These are phyloP conservation scores for Erodium moschatum DNA, from an alignment of 441 rosid species.

Conservation along the genomic window DNA sequence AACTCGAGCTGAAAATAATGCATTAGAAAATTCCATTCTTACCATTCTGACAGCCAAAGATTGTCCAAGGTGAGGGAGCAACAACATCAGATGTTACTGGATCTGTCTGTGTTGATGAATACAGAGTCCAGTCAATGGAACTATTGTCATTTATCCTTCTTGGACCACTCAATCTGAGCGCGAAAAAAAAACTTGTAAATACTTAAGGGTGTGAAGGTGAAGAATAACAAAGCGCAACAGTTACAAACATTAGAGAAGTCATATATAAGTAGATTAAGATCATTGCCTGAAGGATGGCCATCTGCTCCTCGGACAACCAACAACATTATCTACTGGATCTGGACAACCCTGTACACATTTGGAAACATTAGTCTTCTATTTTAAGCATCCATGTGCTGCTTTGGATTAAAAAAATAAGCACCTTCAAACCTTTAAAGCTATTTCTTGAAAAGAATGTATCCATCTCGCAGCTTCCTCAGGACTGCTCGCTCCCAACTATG, in stretches of 20 bases:
- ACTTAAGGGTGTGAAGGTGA: conserved; percentile 14
- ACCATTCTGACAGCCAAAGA: conserved; percentile 96
- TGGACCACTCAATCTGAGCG: conserved; percentile 56
- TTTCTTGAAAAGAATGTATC: conserved; percentile 75
- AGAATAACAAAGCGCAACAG: conserved; percentile 6
- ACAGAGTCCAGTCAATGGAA: conserved; percentile 72
- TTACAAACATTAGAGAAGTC: not conserved
- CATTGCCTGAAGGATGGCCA: conserved; percentile 64
- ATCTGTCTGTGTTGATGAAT: conserved; percentile 46
- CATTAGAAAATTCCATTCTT: conserved; percentile 12
- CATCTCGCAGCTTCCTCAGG: conserved; percentile 97
- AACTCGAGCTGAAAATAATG: conserved; percentile 19
- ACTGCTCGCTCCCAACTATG: conserved; percentile 90
- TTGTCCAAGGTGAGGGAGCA: conserved; percentile 94
- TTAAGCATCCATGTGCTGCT: conserved; percentile 11
- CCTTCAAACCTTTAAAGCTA: conserved; percentile 60
- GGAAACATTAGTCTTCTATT: conserved; percentile 25
- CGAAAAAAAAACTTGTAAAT: conserved; percentile 16
- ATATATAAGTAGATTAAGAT: conserved; percentile 6
- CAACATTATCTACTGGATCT: conserved; percentile 33
- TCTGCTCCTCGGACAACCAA: conserved; percentile 48
- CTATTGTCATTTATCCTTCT: conserved; percentile 34
- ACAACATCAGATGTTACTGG: conserved; percentile 68
- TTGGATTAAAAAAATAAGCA: conserved; percentile 15
- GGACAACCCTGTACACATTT: conserved; percentile 46